A percentile compares a stretch with the other conserved stretches of the same genome.
These are phyloP conservation scores for Pseudoscleropodium purum DNA, from an alignment of 225 moss, liverwort and hornwort genomes.

Conservation along the genomic window DNA sequence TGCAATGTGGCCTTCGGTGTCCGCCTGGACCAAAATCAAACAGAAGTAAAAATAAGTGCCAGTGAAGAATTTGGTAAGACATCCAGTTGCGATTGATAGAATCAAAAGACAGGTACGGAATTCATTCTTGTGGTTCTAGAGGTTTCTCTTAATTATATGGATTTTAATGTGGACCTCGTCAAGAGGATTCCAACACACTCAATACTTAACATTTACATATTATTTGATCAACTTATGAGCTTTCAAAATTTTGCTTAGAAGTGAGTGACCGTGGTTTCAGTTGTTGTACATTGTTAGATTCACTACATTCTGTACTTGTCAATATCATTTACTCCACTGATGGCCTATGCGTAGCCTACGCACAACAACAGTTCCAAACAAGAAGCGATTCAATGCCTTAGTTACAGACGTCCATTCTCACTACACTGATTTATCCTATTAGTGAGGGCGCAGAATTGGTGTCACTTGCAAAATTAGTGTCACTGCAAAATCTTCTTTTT, in stretches of 20 bases:
- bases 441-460: neutral
- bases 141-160: neutral
- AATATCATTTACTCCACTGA: neutral
- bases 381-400: neutral
- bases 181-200: neutral
- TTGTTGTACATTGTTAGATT: neutral
- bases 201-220: neutral
- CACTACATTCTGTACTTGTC: neutral
- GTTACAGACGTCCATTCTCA: neutral
- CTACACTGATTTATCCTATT: neutral
- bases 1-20: constrained; percentile 80
- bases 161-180: neutral
- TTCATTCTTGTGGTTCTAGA: neutral
- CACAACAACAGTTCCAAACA: neutral
- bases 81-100: neutral
- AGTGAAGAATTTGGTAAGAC: neutral
- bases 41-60: neutral
- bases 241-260: neutral
- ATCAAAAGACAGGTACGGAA: neutral
- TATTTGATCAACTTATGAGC: neutral
- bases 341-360: neutral
- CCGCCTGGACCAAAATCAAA: constrained; percentile 39
- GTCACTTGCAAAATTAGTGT: neutral
- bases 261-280: neutral
- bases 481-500: neutral